Base-by-base conservation (phyloP, 176 grass and related monocot genomes). In the Raddia guianensis region DNA sequence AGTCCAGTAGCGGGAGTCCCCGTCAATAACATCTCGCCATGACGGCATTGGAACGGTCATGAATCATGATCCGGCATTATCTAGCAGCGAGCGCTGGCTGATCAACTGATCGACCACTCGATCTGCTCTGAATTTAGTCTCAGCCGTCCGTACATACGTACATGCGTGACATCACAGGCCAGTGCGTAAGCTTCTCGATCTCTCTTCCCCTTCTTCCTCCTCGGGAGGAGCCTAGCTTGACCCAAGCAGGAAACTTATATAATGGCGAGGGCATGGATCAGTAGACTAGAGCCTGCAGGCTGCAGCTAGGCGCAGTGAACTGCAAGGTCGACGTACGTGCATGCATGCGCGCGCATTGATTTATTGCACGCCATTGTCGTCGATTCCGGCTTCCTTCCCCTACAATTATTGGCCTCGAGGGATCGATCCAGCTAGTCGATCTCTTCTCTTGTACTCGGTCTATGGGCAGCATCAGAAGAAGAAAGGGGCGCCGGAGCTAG, bases 131-230 rank as follows among this genome's bases (percentile, higher is more conserved):
- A 27, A 27, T 27, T 27, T 27, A 27, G 27, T 27, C 27, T 27
- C 27, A 27, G 27, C 27, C 27, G 27, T 27, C 27, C 27, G 37
- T 40, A 40, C 37, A 40, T 2, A 40, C 37, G 15, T 11, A 11
- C 51, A 34, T 20, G 0, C 18, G 14, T 57, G 77, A 68, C 77
- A 51, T 68, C 63, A 57, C 50, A 3, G 33, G 7, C 18, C 15
- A 45, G 40, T 57, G 77, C 77, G 77, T 68, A 45, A 68, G 76
- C 54, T 9, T 56, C 55, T 45, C 51, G 12, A 20, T 18, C 15
- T 16, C 51, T 18, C 53, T 18, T 9, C 21, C 9, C 10, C 0
- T 0, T 21, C 8, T 27, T 65, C 33, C 14, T 49, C 3, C 20
- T 15, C 8, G 21, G 46, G 20, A 70, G 40, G 16, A 40, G 37